Evolutionary conservation across 345 rosid genomes (phyloP).

Genomic region (Balakata baccata): DNA sequence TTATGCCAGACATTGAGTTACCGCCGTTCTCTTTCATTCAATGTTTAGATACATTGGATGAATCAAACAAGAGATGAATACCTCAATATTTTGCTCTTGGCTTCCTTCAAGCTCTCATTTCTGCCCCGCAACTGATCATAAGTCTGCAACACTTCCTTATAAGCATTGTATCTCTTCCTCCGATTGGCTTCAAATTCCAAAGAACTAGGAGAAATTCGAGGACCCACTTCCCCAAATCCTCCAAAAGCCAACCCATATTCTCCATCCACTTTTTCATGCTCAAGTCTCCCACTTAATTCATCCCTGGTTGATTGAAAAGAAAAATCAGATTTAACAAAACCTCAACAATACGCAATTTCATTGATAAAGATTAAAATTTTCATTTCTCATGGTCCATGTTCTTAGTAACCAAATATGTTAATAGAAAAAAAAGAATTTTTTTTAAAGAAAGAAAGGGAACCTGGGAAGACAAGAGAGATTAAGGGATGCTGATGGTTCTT

Average conservation of each 20-base stretch:
- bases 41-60: background rate
- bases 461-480: no score
- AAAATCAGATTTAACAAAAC: background rate
- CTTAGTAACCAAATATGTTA: no score
- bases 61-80: slow-evolving; percentile 15
- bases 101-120: slow-evolving; percentile 32
- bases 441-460: no score
- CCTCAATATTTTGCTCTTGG: slow-evolving; percentile 52
- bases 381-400: no score
- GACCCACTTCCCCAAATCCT: slow-evolving; percentile 17
- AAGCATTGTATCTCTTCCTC: slow-evolving; percentile 35
- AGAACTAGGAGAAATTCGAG: slow-evolving; percentile 14
- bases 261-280: slow-evolving; percentile 9
- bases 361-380: background rate
- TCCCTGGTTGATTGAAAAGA: slow-evolving; percentile 16
- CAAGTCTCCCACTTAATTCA: background rate
- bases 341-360: background rate
- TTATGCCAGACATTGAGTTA: background rate
- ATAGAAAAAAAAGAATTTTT: no score
- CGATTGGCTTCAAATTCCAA: slow-evolving; percentile 23
- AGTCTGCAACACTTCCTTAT: slow-evolving; percentile 42
- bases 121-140: slow-evolving; percentile 31
- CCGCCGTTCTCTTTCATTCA: background rate
- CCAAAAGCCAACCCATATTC: background rate
- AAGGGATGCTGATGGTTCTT: no score